Evolutionary conservation across 108 stramenopile genomes (phyloP), one percentile per base, ranked within the genome.

Genomic region (Seminavis robusta): DNA sequence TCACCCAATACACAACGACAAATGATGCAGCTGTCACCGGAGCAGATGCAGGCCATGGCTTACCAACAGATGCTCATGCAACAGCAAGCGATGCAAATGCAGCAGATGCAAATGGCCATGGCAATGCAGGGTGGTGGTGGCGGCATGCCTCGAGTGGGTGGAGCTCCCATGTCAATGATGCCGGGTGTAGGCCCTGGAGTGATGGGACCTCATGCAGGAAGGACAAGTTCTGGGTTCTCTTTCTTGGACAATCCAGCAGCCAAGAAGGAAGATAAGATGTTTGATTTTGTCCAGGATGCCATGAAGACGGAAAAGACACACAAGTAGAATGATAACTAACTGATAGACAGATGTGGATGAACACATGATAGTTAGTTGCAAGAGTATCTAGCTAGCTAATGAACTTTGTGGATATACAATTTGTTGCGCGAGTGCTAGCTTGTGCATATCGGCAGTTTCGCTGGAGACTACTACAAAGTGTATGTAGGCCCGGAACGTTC

Each of bases 271-370:
- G 85, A 76, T 55, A 73, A 81, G 31, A 64, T 67, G 48, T 92
- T 92, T 74, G 87, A 92, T 65, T 92, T 92, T 66, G 83, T 92
- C 17, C 69, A 81, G 77, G 90, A 92, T 77, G 84, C 83, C 23
- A 86, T 92, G 78, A 88, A 73, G 37, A 82, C 63, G 53, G 84
- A 69, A 24, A 72, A 80, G 54, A 61, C n/a, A n/a, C n/a, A n/a
- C n/a, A 69, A 29, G 16, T 4, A 54, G 15, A n/a, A n/a, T n/a
- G n/a, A n/a, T n/a, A n/a, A n/a, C n/a, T n/a, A n/a, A n/a, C n/a
- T n/a, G n/a, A n/a, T n/a, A n/a, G n/a, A n/a, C n/a, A n/a, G n/a
- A n/a, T n/a, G n/a, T n/a, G n/a, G n/a, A n/a, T n/a, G n/a, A n/a
- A n/a, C n/a, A n/a, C n/a, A n/a, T n/a, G n/a, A n/a, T n/a, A n/a